These are phyloP conservation scores for Ramalina peruviana DNA, from an alignment of 495 filamentous ascomycete genomes.

Conservation along the genomic window DNA sequence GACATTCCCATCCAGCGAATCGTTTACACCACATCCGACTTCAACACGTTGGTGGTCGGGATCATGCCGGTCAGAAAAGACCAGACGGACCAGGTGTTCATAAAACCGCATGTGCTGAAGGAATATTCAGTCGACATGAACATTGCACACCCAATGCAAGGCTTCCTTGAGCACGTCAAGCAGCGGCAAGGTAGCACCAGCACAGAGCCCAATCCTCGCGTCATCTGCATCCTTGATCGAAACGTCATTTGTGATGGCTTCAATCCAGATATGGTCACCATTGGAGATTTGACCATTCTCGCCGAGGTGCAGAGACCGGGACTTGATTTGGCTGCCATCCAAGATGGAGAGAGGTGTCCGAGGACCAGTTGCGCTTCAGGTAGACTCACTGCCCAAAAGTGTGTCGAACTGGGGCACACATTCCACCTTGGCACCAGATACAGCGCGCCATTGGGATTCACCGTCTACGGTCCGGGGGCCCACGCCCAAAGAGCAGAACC, in stretches of 20 bases:
- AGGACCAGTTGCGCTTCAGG: constrained; percentile 45
- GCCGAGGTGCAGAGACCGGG: constrained; percentile 3
- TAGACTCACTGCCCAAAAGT: constrained; percentile 47
- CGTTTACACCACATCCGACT: too few species aligned
- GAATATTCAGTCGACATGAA: background rate
- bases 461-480: constrained; percentile 25
- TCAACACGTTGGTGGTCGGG: too few species aligned
- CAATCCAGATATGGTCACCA: background rate
- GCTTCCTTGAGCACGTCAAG: background rate
- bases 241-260: background rate
- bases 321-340: constrained; percentile 48
- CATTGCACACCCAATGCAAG: background rate
- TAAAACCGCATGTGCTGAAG: too few species aligned
- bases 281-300: background rate
- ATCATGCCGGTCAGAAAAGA: too few species aligned
- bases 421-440: constrained; percentile 90
- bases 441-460: constrained; percentile 55
- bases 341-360: constrained; percentile 57
- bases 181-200: background rate
- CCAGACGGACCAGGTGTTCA: too few species aligned
- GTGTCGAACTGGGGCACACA: constrained; percentile 86
- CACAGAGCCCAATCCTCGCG: background rate
- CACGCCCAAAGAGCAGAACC: constrained; percentile 1
- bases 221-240: constrained; percentile 3
- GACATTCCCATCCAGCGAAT: too few species aligned